Evolutionary conservation across 768 basidiomycete genomes (phyloP), one percentile per base, ranked within the genome.

Genomic region (Trametopsis cervina): DNA sequence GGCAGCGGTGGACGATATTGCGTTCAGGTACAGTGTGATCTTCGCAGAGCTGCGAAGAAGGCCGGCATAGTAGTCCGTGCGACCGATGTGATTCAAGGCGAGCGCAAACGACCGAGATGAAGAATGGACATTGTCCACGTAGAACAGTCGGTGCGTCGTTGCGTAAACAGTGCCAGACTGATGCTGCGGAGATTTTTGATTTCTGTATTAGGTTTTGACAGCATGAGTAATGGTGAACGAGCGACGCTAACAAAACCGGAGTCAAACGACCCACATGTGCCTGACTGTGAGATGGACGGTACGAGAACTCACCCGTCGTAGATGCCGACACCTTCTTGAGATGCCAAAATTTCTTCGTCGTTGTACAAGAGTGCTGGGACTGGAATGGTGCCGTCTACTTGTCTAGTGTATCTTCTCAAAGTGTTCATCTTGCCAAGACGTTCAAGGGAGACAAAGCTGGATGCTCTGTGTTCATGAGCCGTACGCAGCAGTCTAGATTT

Each of bases 1-100:
- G 4, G n/a, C 26, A 3, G 17, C 47, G 40, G 13, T 35, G 20
- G 25, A 49, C 26, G 38, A 46, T 26, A 44, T 9, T 7, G 64
- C 47, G 55, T 76, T 67, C 24, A 91, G 72, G 58, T 81, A 71
- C 3, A 94, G 67, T 1, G 95, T 94, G 48, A 95, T 75, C 66
- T 99, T 99, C 1, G 95, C 59, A 0, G 87, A 90, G 2, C 89
- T 92, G 45, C 78, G 86, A 72, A 97, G 86, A 43, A 97, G 78
- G 2, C 95, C 92, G 3, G 83, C 82, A 61, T 95, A 97, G 64
- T 85, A 76, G 46, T 96, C 90, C 1, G 93, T 95, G 57, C 83
- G 84, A 0, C 68, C 66, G 41, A 97, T 72, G 54, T 68, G 68
- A 0, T 73, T 66, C 15, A 97, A 76, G 54, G 81, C 75, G 51